These are phyloP conservation scores for Tricholoma saponaceum DNA, from an alignment of 768 basidiomycete species.

Conservation along the genomic window DNA sequence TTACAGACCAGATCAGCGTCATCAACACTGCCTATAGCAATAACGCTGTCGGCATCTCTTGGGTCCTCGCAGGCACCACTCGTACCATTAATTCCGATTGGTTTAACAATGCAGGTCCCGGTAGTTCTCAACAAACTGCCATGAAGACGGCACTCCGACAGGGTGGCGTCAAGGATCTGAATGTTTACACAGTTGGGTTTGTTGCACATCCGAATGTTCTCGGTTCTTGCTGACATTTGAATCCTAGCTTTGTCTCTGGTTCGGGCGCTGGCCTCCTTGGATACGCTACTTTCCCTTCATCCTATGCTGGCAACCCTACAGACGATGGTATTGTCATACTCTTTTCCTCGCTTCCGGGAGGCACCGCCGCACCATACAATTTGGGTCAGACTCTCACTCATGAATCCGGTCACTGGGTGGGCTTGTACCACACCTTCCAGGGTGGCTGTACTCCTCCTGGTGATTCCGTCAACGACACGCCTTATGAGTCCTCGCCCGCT, in stretches of 20 bases:
- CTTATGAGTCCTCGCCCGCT: slow-evolving; percentile 31
- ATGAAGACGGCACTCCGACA: slow-evolving; percentile 46
- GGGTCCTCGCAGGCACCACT: slow-evolving; percentile 36
- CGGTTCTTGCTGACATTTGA: neutral
- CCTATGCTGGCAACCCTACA: slow-evolving; percentile 31
- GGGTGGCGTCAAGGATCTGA: slow-evolving; percentile 38
- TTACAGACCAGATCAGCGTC: too few species aligned
- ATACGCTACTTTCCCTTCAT: slow-evolving; percentile 39
- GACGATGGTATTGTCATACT: slow-evolving; percentile 50
- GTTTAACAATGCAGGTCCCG: slow-evolving; percentile 43
- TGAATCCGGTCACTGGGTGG: slow-evolving; percentile 61
- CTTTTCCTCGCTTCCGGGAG: slow-evolving; percentile 40
- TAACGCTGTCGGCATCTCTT: slow-evolving; percentile 29
- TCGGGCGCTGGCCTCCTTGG: slow-evolving; percentile 33
- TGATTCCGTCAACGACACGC: slow-evolving; percentile 43
- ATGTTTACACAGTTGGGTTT: slow-evolving; percentile 50
- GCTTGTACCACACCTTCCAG: slow-evolving; percentile 58
- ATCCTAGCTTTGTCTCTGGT: slow-evolving; percentile 30
- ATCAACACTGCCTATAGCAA: slow-evolving; percentile 26
- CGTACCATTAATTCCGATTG: slow-evolving; percentile 42
- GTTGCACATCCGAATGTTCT: slow-evolving; percentile 2
- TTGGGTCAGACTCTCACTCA: slow-evolving; percentile 48
- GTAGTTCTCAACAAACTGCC: slow-evolving; percentile 30
- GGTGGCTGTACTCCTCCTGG: slow-evolving; percentile 39
- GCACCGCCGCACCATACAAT: slow-evolving; percentile 38